These are phyloP conservation scores for Acacia concinna DNA, from an alignment of 331 rosid genomes.

Conservation along the genomic window DNA sequence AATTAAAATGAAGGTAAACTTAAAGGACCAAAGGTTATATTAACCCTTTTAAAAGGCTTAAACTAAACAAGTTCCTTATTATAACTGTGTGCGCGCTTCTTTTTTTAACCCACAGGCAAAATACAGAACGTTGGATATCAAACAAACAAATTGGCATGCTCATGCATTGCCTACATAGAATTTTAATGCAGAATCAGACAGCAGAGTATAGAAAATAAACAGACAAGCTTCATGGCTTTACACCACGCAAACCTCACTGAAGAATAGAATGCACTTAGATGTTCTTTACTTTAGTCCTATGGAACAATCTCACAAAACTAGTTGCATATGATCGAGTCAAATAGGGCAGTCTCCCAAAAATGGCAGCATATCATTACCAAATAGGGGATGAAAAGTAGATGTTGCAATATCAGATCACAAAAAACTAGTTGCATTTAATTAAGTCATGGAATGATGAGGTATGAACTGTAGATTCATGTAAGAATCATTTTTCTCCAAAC, in stretches of 20 bases:
- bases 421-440: neutral
- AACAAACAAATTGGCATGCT: neutral
- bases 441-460: neutral
- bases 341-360: neutral
- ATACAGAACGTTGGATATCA: neutral
- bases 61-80: too few relatives aligned
- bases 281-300: neutral
- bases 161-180: neutral
- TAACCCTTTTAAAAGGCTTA: too few relatives aligned
- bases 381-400: neutral
- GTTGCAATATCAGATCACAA: neutral
- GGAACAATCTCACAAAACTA: neutral
- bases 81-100: too few relatives aligned
- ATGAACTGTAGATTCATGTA: neutral
- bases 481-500: too few relatives aligned
- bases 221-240: neutral
- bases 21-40: too few relatives aligned
- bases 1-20: too few relatives aligned
- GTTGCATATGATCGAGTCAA: neutral
- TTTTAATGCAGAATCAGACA: neutral
- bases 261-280: neutral
- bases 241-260: neutral
- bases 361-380: neutral
- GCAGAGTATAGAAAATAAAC: neutral
- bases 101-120: neutral